phyloP scores from a whole-genome alignment of 805 yeast species.

The Candida ovalis region DNA sequence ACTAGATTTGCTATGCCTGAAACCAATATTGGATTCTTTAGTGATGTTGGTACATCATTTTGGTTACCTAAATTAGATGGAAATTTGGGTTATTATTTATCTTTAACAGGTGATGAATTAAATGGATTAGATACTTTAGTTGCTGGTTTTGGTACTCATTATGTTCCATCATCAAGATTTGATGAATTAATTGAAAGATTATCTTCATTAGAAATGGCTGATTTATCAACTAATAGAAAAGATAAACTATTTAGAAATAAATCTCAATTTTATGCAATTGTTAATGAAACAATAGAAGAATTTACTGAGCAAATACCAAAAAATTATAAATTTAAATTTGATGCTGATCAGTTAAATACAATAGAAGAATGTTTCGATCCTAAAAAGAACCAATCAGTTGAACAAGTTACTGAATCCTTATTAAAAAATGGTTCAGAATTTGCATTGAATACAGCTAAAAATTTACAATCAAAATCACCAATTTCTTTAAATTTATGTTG shows the following conservation, averaged over 20 bases:
- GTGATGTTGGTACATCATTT: constrained; percentile 93
- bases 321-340: constrained; percentile 54
- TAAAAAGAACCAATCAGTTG: constrained; percentile 38
- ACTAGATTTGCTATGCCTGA: constrained; percentile 98
- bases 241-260: constrained; percentile 16
- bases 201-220: constrained; percentile 46
- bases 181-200: constrained; percentile 62
- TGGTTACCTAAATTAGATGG: constrained; percentile 81
- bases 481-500: constrained; percentile 73
- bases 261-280: constrained; percentile 48
- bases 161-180: constrained; percentile 63
- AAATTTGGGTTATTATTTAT: constrained; percentile 78
- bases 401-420: constrained; percentile 53
- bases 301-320: constrained; percentile 66
- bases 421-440: constrained; percentile 56
- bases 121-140: constrained; percentile 77
- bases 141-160: constrained; percentile 89
- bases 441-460: constrained; percentile 54
- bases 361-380: constrained; percentile 68
- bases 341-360: constrained; percentile 51
- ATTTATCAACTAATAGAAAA: constrained; percentile 16
- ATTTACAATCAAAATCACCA: constrained; percentile 65
- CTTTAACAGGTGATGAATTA: constrained; percentile 79
- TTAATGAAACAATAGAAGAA: constrained; percentile 75
- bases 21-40: constrained; percentile 92